A percentile compares a stretch with the other conserved stretches of the same genome.
phyloP scores from a whole-genome alignment of 805 yeast species.

The Saturnispora ahearnii region DNA sequence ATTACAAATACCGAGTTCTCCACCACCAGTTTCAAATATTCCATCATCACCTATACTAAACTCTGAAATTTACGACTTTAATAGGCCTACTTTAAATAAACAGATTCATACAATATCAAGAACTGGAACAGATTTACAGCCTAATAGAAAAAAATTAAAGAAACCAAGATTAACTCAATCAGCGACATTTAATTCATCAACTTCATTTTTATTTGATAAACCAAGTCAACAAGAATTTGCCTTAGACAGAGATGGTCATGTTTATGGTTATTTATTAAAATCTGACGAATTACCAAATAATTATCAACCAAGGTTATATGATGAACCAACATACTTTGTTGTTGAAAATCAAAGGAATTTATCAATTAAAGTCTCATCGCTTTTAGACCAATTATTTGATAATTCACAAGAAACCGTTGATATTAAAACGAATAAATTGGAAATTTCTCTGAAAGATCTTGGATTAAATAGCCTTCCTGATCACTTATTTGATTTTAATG shows the following conservation, averaged over 20 bases:
- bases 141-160: conserved; percentile 20
- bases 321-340: conserved; percentile 28
- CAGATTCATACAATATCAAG: conserved; percentile 15
- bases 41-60: conserved; percentile 24
- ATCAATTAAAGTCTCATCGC: conserved; percentile 30
- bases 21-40: conserved; percentile 7
- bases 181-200: background rate
- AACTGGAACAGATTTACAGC: conserved; percentile 16
- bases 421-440: conserved; percentile 27
- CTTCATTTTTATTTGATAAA: conserved; percentile 7
- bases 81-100: conserved; percentile 8
- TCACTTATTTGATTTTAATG: conserved; percentile 47
- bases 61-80: background rate
- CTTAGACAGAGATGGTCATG: conserved; percentile 38
- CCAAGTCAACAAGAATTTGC: conserved; percentile 36
- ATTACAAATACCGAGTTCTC: conserved; percentile 6
- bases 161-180: background rate
- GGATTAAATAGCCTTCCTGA: conserved; percentile 44
- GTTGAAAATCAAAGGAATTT: conserved; percentile 19
- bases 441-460: conserved; percentile 40
- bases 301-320: conserved; percentile 25
- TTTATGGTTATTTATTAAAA: conserved; percentile 26
- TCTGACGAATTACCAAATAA: conserved; percentile 24
- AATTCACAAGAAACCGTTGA: conserved; percentile 19
- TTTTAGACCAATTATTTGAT: conserved; percentile 40